Evolutionary conservation across 306 rosid genomes (phyloP), one percentile per base, ranked within the genome.

Genomic region (Betula pendula): DNA sequence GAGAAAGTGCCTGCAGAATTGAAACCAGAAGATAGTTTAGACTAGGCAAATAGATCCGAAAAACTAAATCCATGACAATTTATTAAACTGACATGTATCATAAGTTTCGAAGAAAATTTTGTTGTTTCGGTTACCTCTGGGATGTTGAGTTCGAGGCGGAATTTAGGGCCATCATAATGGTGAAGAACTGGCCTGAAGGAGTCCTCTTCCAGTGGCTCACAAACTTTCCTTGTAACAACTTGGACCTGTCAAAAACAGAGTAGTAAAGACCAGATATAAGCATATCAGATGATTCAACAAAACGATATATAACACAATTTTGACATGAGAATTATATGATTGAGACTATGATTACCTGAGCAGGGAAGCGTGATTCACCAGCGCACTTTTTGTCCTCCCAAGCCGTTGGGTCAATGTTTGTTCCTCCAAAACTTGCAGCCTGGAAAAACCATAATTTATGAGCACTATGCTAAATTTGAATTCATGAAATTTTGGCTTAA

Each of bases 361-460:
- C 97, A 51, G 98, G 98, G 79, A 95, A 95, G 27, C 98, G 96
- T 13, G 97, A 95, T 79, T 95, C 98, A 14, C 97, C 97, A 0
- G 82, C 67, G 71, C 91, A 89, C 83, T 92, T 95, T 81, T 90
- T 95, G 78, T 95, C 97, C 82, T 92, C 97, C 98, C 98, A 95
- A 63, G 98, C 98, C 9, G 89, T 80, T 14, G 97, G 96, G 84
- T 95, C 98, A 75, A 92, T 92, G 80, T 95, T 95, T 19, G 91
- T 81, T 65, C 98, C 97, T 48, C 98, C 98, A 85, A 90, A 92
- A 81, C 97, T 87, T 58, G 96, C 89, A 84, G 98, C 98, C 98
- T 94, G 71, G 47, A 84, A 62, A 79, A 13, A 7, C 70, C 45
- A 12, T 50, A 71, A 31, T 5, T 22, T 33, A 38, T 38, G 42